Evolutionary conservation across 805 yeast genomes (phyloP), one percentile per base, ranked within the genome.

Genomic region (Yarrowia sp.): DNA sequence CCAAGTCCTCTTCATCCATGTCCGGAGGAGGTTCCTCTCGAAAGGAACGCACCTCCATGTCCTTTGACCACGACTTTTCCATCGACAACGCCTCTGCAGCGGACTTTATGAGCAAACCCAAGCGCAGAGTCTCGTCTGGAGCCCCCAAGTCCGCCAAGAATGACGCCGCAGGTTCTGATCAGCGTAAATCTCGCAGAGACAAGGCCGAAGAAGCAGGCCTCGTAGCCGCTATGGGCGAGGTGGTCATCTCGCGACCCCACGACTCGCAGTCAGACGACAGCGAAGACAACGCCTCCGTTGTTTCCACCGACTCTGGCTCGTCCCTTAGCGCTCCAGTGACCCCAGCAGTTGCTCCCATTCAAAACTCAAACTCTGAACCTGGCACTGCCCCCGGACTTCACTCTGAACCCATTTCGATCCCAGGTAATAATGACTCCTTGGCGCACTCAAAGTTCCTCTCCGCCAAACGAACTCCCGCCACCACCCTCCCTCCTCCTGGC

Each of bases 61-160:
- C 50, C 17, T 58, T 58, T 10, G 55, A 61, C 44, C 55, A 61
- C 44, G 66, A 61, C 55, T 61, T 61, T 30, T 46, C 53, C 24
- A 61, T 61, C 38, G 66, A 61, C 55, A 61, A 47, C 44, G 66
- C 66, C 55, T 46, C 55, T 15, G 66, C 66, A 7, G 66, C 55
- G 20, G 66, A 61, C 46, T 61, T 61, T 38, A 46, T 46, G 55
- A 61, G 66, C 53, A 61, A 61, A 19, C 40, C 64, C 40, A 58
- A 58, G 33, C 58, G 34, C 43, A 52, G 58, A 52, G 58, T 52
- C 13, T 36, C 58, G 15, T 52, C 58, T 38, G 58, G 58, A 43
- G 58, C 19, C 15, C 19, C 43, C 19, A 52, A 52, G 43, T 12
- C 44, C 40, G 61, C 61, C 61, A 55, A 55, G 61, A 40, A 10